Conservation (phyloP, 2,329 filamentous ascomycete species). For the Xylariaceae sp. region DNA sequence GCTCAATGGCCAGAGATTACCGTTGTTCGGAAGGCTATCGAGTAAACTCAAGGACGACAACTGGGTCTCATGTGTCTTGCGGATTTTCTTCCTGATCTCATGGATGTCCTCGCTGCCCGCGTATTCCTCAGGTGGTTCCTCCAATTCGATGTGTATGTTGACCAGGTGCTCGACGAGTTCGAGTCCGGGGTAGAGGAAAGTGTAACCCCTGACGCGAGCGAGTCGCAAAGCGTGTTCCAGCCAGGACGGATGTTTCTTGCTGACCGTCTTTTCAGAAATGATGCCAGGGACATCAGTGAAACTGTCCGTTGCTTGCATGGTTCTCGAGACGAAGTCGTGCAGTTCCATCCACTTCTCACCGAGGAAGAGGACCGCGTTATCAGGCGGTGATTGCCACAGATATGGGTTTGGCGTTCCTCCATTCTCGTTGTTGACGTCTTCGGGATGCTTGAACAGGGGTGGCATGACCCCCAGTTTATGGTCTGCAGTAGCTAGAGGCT, state of each 20-base stretch:
- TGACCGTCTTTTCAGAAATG: conserved; percentile 44
- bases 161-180: conserved; percentile 51
- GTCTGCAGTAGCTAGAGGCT: conserved; percentile 61
- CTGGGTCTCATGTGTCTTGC: conserved; percentile 29
- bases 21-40: conserved; percentile 42
- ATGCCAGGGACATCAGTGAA: conserved; percentile 36
- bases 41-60: conserved; percentile 47
- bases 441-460: conserved; percentile 30
- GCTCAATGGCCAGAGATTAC: conserved; percentile 39
- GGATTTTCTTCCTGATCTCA: conserved; percentile 25
- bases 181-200: conserved; percentile 69
- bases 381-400: conserved; percentile 79
- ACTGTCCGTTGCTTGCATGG: conserved; percentile 44
- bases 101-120: conserved; percentile 27
- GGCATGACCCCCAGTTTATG: conserved; percentile 50
- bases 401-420: conserved; percentile 51
- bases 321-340: conserved; percentile 68
- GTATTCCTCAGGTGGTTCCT: conserved; percentile 66
- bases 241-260: conserved; percentile 31
- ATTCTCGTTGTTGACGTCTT: conserved; percentile 27
- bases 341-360: conserved; percentile 84
- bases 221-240: conserved; percentile 67
- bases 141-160: conserved; percentile 74
- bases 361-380: conserved; percentile 75
- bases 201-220: conserved; percentile 70